phyloP scores from a whole-genome alignment of 2,329 filamentous ascomycete genomes.

The Elsinoe ampelina region DNA sequence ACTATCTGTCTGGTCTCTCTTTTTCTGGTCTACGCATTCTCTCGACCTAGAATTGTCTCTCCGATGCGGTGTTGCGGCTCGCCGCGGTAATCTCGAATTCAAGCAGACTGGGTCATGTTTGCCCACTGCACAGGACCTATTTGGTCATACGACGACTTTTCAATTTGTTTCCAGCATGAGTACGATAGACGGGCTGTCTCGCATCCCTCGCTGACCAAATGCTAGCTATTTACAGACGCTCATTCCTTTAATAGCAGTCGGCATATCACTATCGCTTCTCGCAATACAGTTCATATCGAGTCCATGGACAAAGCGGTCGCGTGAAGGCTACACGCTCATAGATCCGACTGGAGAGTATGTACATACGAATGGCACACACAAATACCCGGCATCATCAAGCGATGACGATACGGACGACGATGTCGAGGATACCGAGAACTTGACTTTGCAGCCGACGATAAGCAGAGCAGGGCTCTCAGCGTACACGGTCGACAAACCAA shows the following conservation, averaged over 20 bases:
- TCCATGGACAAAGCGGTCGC: slow-evolving; percentile 9
- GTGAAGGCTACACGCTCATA: background rate
- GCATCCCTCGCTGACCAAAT: slow-evolving; percentile 16
- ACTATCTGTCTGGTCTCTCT: slow-evolving; percentile 24
- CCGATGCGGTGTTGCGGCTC: background rate
- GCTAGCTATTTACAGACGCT: slow-evolving; percentile 68
- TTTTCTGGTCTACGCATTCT: background rate
- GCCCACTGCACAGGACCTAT: slow-evolving; percentile 48
- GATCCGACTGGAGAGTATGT: slow-evolving; percentile 11
- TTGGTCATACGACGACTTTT: slow-evolving; percentile 55
- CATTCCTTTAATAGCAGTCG: slow-evolving; percentile 64
- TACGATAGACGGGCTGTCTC: slow-evolving; percentile 36
- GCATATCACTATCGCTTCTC: slow-evolving; percentile 60
- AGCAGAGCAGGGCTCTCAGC: slow-evolving; percentile 41
- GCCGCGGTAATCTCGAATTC: background rate
- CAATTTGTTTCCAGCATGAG: slow-evolving; percentile 56
- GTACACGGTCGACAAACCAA: slow-evolving; percentile 66
- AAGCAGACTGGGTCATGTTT: slow-evolving; percentile 36
- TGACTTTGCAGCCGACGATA: slow-evolving; percentile 47
- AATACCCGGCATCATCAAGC: slow-evolving; percentile 24
- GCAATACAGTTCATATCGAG: slow-evolving; percentile 43
- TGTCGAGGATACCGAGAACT: slow-evolving; percentile 46
- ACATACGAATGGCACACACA: slow-evolving; percentile 26
- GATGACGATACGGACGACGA: slow-evolving; percentile 49
- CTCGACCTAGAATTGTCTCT: background rate